Evolutionary conservation across 352 stramenopile species (phyloP), one percentile per base, ranked within the genome.

Genomic region (Stramenopiles sp.): DNA sequence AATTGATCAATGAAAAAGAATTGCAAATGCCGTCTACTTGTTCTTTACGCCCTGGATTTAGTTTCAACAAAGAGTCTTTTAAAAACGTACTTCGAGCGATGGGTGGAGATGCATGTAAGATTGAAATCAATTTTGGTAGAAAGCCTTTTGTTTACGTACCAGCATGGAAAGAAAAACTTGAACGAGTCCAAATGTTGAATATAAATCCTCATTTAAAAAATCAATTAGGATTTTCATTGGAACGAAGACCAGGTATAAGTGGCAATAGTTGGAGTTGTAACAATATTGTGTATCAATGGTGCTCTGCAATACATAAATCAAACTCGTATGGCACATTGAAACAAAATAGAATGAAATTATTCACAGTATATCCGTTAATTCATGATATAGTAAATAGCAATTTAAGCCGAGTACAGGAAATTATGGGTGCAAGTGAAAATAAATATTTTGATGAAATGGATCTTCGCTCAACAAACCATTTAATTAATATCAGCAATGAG

Each of bases 91-190:
- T 33, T 4, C 4, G 13, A 33, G 13, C 13, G 7, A 13, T 13
- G 30, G 30, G 65, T 7, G 31, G 4, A 4, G 65, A 76, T 13
- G 7, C 31, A 76, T 76, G 65, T 13, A 53, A 53, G 13, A 13
- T 76, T 76, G 30, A 33, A 76, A 33, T 76, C 4, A 76, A 76
- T 76, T 76, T 4, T 76, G 65, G 65, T 76, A 31, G 13, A 20
- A 31, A 76, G 13, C 65, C 65, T 4, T 76, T 33, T 33, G 65
- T 76, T 31, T 76, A 33, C 31, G 65, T 13, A 13, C 65, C 65
- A 33, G 65, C 65, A 33, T 76, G 65, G 65, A 33, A 33, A 33
- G 65, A 76, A 76, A 76, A 76, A 76, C 13, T 76, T 13, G 31
- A 76, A 76, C 65, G 65, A 31, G 31, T 20, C 4, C 65, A 20